Evolutionary conservation across 345 rosid genomes (phyloP).

Genomic region (Eutrema heterophyllum): DNA sequence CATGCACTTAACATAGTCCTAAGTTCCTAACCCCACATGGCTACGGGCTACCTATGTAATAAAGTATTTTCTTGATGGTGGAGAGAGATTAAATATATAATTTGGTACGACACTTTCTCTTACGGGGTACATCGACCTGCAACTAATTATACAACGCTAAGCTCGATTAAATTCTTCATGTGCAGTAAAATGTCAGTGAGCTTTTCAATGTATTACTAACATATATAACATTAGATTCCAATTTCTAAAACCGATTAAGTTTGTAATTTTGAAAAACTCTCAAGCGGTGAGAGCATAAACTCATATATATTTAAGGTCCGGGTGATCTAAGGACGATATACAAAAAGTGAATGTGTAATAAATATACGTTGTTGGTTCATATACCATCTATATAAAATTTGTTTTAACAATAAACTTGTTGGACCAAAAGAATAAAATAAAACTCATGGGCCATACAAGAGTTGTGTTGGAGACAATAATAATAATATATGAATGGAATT

Average conservation of each 20-base stretch:
- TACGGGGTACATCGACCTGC: background rate
- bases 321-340: slow-evolving; percentile 7
- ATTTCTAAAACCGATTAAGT: background rate
- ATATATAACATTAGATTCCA: background rate
- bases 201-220: background rate
- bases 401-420: background rate
- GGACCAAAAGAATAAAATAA: slow-evolving; percentile 19
- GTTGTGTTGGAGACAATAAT: slow-evolving; percentile 5
- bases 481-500: background rate
- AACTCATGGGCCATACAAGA: slow-evolving; percentile 1
- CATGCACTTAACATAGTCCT: slow-evolving; percentile 17
- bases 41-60: slow-evolving; percentile 25
- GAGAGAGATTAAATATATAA: slow-evolving; percentile 14
- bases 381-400: background rate
- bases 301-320: background rate
- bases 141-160: background rate
- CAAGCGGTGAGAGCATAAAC: background rate
- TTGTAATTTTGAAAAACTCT: background rate
- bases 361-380: background rate
- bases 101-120: slow-evolving; percentile 12
- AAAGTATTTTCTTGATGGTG: slow-evolving; percentile 1
- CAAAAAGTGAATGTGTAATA: slow-evolving; percentile 6
- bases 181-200: background rate
- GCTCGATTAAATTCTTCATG: slow-evolving; percentile 10
- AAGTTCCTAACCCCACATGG: slow-evolving; percentile 36